Percentiles rank a stretch among this genome's conserved stretches.
Conservation (phyloP, 2,329 filamentous ascomycete species). For the Aspergillus ochraceoroseus region DNA sequence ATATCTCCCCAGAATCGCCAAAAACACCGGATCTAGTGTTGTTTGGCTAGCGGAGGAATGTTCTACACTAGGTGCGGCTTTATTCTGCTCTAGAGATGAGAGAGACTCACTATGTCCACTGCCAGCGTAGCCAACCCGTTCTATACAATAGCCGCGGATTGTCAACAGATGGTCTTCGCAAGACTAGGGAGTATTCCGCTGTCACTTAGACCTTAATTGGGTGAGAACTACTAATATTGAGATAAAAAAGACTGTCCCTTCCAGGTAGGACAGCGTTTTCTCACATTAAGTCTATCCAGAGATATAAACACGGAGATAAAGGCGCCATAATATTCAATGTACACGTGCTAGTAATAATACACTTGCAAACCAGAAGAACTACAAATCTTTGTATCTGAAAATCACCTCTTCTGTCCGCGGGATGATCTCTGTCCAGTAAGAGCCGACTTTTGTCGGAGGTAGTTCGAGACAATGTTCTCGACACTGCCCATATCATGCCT, state of each 20-base stretch:
- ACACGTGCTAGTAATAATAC: constrained; percentile 32
- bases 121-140: background rate
- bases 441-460: constrained; percentile 52
- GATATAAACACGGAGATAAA: constrained; percentile 11
- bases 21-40: constrained; percentile 84
- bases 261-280: background rate
- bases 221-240: constrained; percentile 34
- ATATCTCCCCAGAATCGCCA: constrained; percentile 76
- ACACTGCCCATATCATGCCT: constrained; percentile 85
- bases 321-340: constrained; percentile 17
- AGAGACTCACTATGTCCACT: constrained; percentile 56
- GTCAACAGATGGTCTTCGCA: too few relatives aligned
- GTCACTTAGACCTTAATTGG: too few relatives aligned
- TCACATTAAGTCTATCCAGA: constrained; percentile 11
- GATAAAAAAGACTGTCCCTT: constrained; percentile 7
- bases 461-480: constrained; percentile 69
- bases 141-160: background rate
- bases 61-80: constrained; percentile 64
- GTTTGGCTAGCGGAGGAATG: constrained; percentile 85
- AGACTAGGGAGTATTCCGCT: too few relatives aligned
- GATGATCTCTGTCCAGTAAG: constrained; percentile 31
- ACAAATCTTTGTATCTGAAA: constrained; percentile 1
- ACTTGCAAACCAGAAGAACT: constrained; percentile 22
- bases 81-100: constrained; percentile 66
- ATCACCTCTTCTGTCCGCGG: constrained; percentile 23